Conservation (phyloP, 2,329 filamentous ascomycete species). For the Penicillium sclerotigenum region DNA sequence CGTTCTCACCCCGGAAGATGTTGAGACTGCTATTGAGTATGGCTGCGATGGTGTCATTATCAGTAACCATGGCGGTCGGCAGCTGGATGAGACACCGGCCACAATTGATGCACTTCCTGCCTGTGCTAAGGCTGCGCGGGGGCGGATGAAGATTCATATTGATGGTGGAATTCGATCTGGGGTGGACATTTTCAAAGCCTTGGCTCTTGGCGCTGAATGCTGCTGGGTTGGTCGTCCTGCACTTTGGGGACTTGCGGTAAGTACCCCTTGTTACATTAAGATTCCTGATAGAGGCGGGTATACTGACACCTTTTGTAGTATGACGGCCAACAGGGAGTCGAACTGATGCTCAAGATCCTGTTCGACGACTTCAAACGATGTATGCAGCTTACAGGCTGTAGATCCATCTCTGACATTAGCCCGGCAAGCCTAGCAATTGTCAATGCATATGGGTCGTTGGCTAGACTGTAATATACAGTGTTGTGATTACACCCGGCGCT, state of each 20-base stretch:
- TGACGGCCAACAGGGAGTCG: conserved; percentile 32
- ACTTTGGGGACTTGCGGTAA: conserved; percentile 38
- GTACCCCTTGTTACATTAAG: background rate
- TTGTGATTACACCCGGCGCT: background rate
- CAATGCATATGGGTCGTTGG: conserved; percentile 12
- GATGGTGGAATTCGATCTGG: conserved; percentile 37
- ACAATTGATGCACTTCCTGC: conserved; percentile 37
- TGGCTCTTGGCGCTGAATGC: conserved; percentile 35
- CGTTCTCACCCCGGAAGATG: conserved; percentile 36
- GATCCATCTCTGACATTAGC: conserved; percentile 26
- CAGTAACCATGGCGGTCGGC: conserved; percentile 40
- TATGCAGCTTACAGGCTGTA: conserved; percentile 31
- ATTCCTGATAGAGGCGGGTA: background rate
- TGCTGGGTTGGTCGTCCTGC: conserved; percentile 34
- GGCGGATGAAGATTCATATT: conserved; percentile 33
- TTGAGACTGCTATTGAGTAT: conserved; percentile 35
- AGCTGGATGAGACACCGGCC: conserved; percentile 37
- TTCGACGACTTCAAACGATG: conserved; percentile 33
- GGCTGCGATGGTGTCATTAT: conserved; percentile 38
- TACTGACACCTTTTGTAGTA: conserved; percentile 21
- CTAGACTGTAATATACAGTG: background rate
- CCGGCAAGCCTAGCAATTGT: conserved; percentile 20
- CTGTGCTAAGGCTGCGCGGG: conserved; percentile 28
- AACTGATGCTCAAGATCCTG: conserved; percentile 31
- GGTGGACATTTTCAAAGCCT: conserved; percentile 37